Evolutionary conservation across 78 protist genomes (phyloP).

Genomic region (Chrysochromulina tobinii): DNA sequence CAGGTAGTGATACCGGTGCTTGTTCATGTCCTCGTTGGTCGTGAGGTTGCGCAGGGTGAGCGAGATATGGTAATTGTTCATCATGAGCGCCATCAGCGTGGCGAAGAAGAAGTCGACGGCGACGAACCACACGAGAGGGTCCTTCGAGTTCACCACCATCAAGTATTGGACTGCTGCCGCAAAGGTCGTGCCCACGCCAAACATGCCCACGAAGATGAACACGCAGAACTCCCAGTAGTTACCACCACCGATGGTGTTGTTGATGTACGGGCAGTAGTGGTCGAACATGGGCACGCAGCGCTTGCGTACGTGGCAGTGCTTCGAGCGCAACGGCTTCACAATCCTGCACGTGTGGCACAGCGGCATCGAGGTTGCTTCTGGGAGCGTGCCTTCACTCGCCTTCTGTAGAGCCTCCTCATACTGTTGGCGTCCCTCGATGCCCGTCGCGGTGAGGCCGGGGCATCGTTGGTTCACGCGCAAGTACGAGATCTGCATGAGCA

Average conservation of each 20-base stretch:
- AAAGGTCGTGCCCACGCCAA: no score
- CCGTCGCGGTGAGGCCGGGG: neutral
- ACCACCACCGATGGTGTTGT: neutral
- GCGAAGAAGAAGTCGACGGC: neutral
- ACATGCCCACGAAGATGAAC: neutral
- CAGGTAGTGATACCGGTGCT: neutral
- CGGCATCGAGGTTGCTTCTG: no score
- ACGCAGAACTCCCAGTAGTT: neutral
- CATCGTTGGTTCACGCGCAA: neutral
- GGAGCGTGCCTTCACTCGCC: neutral
- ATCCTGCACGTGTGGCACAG: constrained; percentile 25
- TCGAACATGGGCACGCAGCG: neutral
- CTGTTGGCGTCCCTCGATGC: neutral
- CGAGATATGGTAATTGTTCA: neutral
- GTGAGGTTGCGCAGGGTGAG: neutral
- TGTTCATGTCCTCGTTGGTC: neutral
- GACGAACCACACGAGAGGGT: no score
- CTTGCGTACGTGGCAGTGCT: neutral
- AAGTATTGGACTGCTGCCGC: no score
- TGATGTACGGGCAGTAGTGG: constrained; percentile 23
- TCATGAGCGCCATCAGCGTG: neutral
- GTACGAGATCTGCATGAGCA: neutral
- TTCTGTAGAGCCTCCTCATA: neutral
- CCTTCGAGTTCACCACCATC: no score
- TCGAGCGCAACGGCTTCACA: constrained; percentile 5